Base-by-base conservation (phyloP, 192 early-diverging fungal species). In the Dimargaris xerosporica region DNA sequence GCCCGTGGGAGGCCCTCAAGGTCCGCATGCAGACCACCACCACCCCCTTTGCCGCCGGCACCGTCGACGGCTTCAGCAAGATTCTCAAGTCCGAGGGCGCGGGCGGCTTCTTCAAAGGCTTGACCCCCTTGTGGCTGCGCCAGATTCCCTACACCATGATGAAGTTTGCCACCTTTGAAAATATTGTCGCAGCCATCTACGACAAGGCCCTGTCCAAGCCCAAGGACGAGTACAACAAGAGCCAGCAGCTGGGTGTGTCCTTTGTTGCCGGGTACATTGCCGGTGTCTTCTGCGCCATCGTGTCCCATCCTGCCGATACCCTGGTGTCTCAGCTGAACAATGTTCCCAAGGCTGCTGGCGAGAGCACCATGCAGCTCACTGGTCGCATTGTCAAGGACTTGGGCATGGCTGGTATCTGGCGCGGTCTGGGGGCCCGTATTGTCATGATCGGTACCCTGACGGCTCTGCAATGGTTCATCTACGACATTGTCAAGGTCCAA, bases 361-460 rank as follows among this genome's bases (percentile, higher is more conserved):
- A 79, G 65, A 78, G 76, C 69, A 79, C 78, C 26, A 67, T 68
- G 51, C 62, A 70, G 25, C 66, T 75, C 31, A 69, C 76, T 34
- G 31, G 72, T 50, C 71, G 72, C 59, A 72, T 82, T 56, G 63
- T 75, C 26, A 83, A 83, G 69, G 79, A 83, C 34, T 71, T 87
- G 12, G 85, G 85, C 48, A 73, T 82, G 31, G 55, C 68, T 16
- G 85, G 85, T 48, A 71, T 85, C 63, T 89, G 87, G 83, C 82
- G 82, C 69, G 91, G 91, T 64, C 76, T 94, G 29, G 79, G 80
- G 23, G 81, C 89, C 46, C 89, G 91, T 80, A 87, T 92, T 68
- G 71, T 91, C 44, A 94, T 94, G 91, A 85, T 94, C 66, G 91
- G 91, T 78, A 88, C 89, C 59, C 76, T 94, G 43, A 94, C 90